Evolutionary conservation across 805 yeast genomes (phyloP).

Genomic region (Naumovozyma dairenensis): DNA sequence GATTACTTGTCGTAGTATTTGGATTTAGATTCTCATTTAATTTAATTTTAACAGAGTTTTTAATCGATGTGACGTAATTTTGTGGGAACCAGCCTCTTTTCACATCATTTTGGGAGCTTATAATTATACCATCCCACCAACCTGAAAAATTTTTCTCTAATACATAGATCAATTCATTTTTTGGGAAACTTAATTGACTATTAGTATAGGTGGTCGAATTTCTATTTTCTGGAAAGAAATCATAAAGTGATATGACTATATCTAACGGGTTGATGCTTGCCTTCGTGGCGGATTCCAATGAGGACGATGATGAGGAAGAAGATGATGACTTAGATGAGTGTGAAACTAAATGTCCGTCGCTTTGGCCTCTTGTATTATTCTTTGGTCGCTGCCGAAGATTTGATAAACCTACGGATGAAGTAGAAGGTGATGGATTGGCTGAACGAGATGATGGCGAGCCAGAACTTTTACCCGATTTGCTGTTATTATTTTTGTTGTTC

Average conservation of each 20-base stretch:
- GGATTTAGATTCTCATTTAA: no score
- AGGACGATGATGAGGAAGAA: background rate
- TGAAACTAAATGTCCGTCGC: no score
- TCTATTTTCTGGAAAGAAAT: constrained; percentile 1
- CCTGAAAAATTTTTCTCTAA: constrained; percentile 51
- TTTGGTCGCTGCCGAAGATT: no score
- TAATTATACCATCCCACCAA: constrained; percentile 80
- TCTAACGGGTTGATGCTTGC: constrained; percentile 3
- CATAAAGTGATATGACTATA: constrained; percentile 10
- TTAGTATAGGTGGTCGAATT: background rate
- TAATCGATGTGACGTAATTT: constrained; percentile 1
- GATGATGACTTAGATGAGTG: background rate
- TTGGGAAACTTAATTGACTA: constrained; percentile 14
- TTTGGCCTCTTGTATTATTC: no score
- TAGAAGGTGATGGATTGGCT: no score
- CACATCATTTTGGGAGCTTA: constrained; percentile 28
- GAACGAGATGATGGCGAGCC: no score
- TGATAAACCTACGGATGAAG: no score
- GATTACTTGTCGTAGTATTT: no score
- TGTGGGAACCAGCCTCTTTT: constrained; percentile 78
- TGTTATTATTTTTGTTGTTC: no score
- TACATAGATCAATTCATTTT: constrained; percentile 68
- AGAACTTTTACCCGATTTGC: no score
- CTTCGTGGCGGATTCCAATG: background rate
- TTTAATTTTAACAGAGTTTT: no score